Evolutionary conservation across 2,329 filamentous ascomycete genomes (phyloP), one percentile per base, ranked within the genome.

Genomic region (Pestalotiopsis sp.): DNA sequence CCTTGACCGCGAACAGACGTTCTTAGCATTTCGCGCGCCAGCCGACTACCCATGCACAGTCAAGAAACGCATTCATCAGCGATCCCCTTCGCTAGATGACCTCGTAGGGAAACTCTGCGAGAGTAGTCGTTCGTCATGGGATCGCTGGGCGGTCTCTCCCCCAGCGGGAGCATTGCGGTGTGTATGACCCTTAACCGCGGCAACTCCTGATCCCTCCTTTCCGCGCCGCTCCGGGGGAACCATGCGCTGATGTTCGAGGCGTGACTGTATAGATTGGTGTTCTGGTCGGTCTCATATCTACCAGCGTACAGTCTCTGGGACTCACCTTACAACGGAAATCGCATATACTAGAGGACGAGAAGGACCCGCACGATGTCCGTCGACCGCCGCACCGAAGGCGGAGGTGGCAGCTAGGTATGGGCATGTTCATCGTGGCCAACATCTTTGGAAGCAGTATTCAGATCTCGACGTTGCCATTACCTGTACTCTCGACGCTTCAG

Each of bases 321-420:
- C 88, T 99, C 72, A 99, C 96, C 39, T 87, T 99, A 31, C 96
- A 99, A 83, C 94, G 96, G 79, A 98, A 99, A 83, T 98, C 96
- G 72, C 96, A 99, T 83, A 92, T 99, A 74, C 90, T 98, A 78
- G 96, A 99, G 84, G 96, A 99, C 83, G 94, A 97, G 84, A 97
- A 97, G 81, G 89, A 90, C 65, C 87, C 87, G 7, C 91, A 94
- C 79, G 90, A 96, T 81, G 85, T 91, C 70, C 91, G 93, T 74
- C 88, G 95, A 71, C 95, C 96, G 59, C 94, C 96, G 4, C 97
- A 98, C 82, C 92, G 92, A 77, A 89, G 96, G 77, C 89, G 95
- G 76, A 89, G 94, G 87, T 99, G 96, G 96, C 96, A 98, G 88
- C 85, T 97, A 71, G 96, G 96, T 69, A 98, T 99, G 95, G 90